Base-by-base conservation (phyloP, 1,284 basidiomycete genomes). In the Ustilago trichophora region DNA sequence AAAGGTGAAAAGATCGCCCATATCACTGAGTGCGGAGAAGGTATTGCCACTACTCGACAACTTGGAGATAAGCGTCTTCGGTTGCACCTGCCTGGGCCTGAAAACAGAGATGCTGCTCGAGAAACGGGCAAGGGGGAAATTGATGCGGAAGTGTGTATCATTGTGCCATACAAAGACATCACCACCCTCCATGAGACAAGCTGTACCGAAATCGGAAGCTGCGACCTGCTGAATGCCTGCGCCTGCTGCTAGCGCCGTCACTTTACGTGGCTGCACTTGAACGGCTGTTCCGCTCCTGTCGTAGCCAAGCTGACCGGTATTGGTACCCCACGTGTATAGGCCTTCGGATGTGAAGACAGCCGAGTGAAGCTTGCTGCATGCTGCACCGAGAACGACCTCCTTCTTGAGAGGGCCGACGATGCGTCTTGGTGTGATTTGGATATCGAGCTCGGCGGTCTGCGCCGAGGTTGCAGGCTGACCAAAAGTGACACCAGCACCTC, bases 271-370 rank as follows among this genome's bases (percentile, higher is more conserved):
- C 3, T 87, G 77, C 3, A 90, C 81, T 81, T 98, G 95, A 0
- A 91, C 84, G 0, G 91, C 88, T 37, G 90, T 90, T 0, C 90
- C 85, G 38, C 55, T 64, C 16, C 68, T 59, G n/a, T 77, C 77
- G 75, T 83, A 82, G 56, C 94, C 94, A 4, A 98, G 85, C 80
- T 98, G 96, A 0, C 96, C 96, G 27, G 86, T 87, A 82, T 98
- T 97, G 21, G 91, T 93, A 0, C 95, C 96, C 94, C 94, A 98
- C 0, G 94, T 96, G 83, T 88, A 97, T 0, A 98, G 86, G n/a
- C 89, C 87, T 15, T 86, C 86, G 4, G 80, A 79, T 0, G 93
- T 96, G 89, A 92, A 98, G 78, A 92, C 95, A 2, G 88, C 93
- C 18, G 91, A 93, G 21, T 92, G 90, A 21, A 88, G 88, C 76